Conservation (phyloP, 768 basidiomycete species). For the Kockovaella imperatae region DNA sequence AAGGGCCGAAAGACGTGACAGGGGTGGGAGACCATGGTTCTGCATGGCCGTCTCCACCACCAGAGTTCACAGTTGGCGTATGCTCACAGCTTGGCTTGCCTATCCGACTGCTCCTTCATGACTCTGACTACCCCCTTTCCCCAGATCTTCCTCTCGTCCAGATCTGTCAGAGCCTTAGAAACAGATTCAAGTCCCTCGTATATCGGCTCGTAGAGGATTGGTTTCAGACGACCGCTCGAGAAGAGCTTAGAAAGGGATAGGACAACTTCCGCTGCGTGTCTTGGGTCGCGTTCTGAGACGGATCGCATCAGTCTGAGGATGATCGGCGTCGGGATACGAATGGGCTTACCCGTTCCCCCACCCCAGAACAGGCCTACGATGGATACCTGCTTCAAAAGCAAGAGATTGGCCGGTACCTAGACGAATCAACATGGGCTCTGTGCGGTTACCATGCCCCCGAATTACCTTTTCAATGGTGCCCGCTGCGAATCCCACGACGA, state of each 20-base stretch:
- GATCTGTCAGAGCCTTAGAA: conserved; percentile 60
- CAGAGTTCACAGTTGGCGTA: no score
- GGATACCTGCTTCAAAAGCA: conserved; percentile 77
- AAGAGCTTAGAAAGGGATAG: conserved; percentile 65
- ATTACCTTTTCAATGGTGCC: conserved; percentile 73
- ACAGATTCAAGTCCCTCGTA: conserved; percentile 62
- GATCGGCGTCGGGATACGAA: not conserved
- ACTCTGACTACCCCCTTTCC: conserved; percentile 75
- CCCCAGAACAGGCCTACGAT: conserved; percentile 85
- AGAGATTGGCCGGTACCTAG: conserved; percentile 67
- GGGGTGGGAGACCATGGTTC: no score
- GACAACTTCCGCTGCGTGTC: conserved; percentile 63
- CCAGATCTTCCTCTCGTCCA: conserved; percentile 83
- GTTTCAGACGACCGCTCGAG: conserved; percentile 56
- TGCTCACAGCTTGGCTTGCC: conserved; percentile 14
- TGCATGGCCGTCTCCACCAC: no score
- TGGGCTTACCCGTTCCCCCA: conserved; percentile 58
- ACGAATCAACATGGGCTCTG: not conserved
- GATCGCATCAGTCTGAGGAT: no score
- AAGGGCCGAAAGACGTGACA: no score
- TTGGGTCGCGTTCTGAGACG: conserved; percentile 58
- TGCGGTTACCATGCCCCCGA: not conserved
- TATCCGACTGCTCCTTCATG: conserved; percentile 12
- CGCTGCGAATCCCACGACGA: conserved; percentile 90
- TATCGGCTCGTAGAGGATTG: conserved; percentile 61